These are phyloP conservation scores for Groenewaldozyma salmanticensis DNA, from an alignment of 805 yeast genomes.

Conservation along the genomic window DNA sequence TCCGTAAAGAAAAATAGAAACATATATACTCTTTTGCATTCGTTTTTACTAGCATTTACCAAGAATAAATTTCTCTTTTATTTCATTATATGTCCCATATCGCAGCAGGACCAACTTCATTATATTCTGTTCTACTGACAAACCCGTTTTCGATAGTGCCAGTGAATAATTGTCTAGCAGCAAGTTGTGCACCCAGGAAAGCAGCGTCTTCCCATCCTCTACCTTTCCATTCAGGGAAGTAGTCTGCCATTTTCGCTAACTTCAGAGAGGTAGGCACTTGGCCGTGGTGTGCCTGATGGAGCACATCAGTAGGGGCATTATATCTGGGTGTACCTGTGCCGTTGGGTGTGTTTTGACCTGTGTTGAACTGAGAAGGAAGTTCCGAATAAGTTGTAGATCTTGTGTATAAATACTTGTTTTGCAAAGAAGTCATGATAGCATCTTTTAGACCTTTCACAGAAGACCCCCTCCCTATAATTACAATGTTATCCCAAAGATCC, in stretches of 20 bases:
- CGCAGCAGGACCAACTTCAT: constrained; percentile 70
- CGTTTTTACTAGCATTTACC: no score
- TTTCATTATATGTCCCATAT: constrained; percentile 62
- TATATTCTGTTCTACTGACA: constrained; percentile 60
- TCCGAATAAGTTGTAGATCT: constrained; percentile 29
- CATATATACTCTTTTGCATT: no score
- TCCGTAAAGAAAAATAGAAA: background rate
- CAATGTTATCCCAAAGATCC: constrained; percentile 75
- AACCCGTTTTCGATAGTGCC: constrained; percentile 52
- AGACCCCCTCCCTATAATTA: constrained; percentile 70
- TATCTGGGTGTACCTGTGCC: constrained; percentile 15
- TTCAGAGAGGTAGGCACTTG: constrained; percentile 79
- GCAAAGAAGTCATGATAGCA: constrained; percentile 50
- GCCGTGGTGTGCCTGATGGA: constrained; percentile 24
- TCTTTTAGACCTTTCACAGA: constrained; percentile 69
- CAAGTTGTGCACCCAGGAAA: constrained; percentile 81
- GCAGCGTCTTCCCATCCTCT: constrained; percentile 64
- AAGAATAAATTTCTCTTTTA: no score
- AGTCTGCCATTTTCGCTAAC: constrained; percentile 69
- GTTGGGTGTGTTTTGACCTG: constrained; percentile 24
- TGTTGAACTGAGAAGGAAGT: constrained; percentile 28
- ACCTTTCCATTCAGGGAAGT: constrained; percentile 91
- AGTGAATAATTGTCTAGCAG: constrained; percentile 74
- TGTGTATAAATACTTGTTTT: constrained; percentile 43
- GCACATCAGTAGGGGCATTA: constrained; percentile 5